A percentile compares a stretch with the other conserved stretches of the same genome.
phyloP scores from a whole-genome alignment of 768 basidiomycete species.

The Amanita rubescens region DNA sequence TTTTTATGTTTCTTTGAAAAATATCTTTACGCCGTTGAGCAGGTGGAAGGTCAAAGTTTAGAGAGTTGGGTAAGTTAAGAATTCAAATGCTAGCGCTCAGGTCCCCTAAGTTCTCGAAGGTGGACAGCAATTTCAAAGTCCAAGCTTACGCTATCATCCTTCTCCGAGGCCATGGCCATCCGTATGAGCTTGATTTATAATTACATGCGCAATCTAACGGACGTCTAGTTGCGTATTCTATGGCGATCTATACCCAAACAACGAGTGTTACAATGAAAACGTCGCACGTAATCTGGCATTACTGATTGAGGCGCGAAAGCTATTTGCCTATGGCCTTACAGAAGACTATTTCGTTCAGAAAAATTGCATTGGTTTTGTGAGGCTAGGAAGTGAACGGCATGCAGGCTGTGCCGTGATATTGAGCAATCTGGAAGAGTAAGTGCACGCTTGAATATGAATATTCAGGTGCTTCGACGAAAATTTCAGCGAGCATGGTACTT shows the following conservation, averaged over 20 bases:
- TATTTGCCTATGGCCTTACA: conserved; percentile 57
- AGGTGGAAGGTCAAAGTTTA: conserved; percentile 62
- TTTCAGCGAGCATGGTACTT: conserved; percentile 17
- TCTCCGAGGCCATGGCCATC: conserved; percentile 60
- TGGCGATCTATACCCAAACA: conserved; percentile 71
- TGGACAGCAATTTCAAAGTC: conserved; percentile 61
- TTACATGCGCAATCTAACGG: neutral
- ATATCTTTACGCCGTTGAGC: neutral
- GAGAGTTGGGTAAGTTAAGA: conserved; percentile 68
- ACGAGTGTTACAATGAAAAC: conserved; percentile 53
- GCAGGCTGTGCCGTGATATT: conserved; percentile 65
- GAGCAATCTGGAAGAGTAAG: conserved; percentile 48
- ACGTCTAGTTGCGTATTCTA: conserved; percentile 73
- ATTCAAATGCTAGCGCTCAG: neutral
- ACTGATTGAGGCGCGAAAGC: conserved; percentile 56
- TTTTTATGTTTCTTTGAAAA: neutral
- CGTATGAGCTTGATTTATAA: conserved; percentile 32
- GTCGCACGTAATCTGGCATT: conserved; percentile 43
- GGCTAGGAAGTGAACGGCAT: conserved; percentile 48
- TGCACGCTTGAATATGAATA: conserved; percentile 1
- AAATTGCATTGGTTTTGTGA: conserved; percentile 73
- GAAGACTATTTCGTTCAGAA: conserved; percentile 50
- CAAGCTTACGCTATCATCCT: conserved; percentile 81
- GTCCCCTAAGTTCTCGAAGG: conserved; percentile 32
- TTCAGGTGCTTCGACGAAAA: neutral